Percentiles rank a stretch among this genome's conserved stretches.
Evolutionary conservation across 2,329 filamentous ascomycete genomes (phyloP).

Genomic region (Bipolaris sorokiniana): DNA sequence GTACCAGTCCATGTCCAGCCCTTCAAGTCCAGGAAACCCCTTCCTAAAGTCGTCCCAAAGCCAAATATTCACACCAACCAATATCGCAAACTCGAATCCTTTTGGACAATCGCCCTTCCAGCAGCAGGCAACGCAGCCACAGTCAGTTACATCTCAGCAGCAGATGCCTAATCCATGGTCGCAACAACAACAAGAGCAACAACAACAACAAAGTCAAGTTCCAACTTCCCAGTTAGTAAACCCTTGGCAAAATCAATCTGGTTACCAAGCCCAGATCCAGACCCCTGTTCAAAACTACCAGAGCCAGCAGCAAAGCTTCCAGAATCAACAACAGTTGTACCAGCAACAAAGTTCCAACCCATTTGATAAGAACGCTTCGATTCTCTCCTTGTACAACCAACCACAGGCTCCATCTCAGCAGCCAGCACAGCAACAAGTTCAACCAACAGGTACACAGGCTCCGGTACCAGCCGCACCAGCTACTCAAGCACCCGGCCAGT

Average conservation of each 20-base stretch:
- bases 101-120: constrained; percentile 43
- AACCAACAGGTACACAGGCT: constrained; percentile 34
- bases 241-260: constrained; percentile 34
- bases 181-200: constrained; percentile 25
- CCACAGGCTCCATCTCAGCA: constrained; percentile 59
- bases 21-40: constrained; percentile 49
- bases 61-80: constrained; percentile 50
- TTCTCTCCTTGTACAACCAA: constrained; percentile 76
- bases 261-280: constrained; percentile 27
- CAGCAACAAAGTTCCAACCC: constrained; percentile 42
- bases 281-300: constrained; percentile 23
- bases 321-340: constrained; percentile 30
- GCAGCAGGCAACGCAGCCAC: constrained; percentile 31
- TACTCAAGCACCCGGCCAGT: constrained; percentile 49
- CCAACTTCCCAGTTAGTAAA: constrained; percentile 28
- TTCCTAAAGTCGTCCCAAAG: constrained; percentile 53
- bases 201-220: constrained; percentile 5
- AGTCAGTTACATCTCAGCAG: constrained; percentile 19
- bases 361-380: constrained; percentile 71
- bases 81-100: constrained; percentile 43
- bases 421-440: constrained; percentile 43
- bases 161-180: constrained; percentile 35
- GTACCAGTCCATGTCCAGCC: constrained; percentile 49
- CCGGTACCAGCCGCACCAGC: constrained; percentile 25
- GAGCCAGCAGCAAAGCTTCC: constrained; percentile 23